Base-by-base conservation (phyloP, 257 asterid genomes). In the Petunia axillaris region DNA sequence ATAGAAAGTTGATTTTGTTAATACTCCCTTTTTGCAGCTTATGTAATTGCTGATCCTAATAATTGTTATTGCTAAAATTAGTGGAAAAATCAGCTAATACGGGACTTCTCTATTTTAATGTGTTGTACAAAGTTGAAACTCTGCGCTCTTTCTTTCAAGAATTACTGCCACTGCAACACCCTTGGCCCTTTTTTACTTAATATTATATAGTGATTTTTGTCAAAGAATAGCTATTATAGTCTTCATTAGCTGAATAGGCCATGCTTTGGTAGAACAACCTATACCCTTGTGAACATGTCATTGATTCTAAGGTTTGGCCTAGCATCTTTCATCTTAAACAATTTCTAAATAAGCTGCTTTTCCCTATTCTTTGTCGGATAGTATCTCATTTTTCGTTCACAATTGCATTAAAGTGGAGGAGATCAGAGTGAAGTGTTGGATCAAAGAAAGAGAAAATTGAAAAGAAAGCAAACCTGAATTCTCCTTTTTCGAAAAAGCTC, bases 331-430 rank as follows among this genome's bases (percentile, higher is more conserved):
- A 44, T 44, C 76, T 44, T 2, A 44, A 40, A 44, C 14, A 68
- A 8, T 16, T 8, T 44, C 76, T 5, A 68, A n/a, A 68, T 68
- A n/a, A 44, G 41, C 25, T 68, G 76, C 8, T 46, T 38, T 25
- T 70, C 16, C 15, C 41, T 58, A 44, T 46, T 46, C 58, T 70
- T 43, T 70, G 25, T 70, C 54, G 25, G 62, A 58, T 46, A 1
- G 25, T 16, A 16, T 46, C 58, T 70, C 58, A 44, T 68, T 44
- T 70, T n/a, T 70, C 58, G 25, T 70, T 70, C 76, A 70, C 16
- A 46, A 2, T 46, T 70, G 25, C 9, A 44, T 9, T 70, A 5
- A 70, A 68, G 58, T 44, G 58, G 16, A 46, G 41, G 41, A 8
- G n/a, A n/a, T 4, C 14, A 67, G 41, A 70, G 10, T 70, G 44